These are phyloP conservation scores for Fusarium sp. DNA, from an alignment of 2,329 filamentous ascomycete genomes.

Conservation along the genomic window DNA sequence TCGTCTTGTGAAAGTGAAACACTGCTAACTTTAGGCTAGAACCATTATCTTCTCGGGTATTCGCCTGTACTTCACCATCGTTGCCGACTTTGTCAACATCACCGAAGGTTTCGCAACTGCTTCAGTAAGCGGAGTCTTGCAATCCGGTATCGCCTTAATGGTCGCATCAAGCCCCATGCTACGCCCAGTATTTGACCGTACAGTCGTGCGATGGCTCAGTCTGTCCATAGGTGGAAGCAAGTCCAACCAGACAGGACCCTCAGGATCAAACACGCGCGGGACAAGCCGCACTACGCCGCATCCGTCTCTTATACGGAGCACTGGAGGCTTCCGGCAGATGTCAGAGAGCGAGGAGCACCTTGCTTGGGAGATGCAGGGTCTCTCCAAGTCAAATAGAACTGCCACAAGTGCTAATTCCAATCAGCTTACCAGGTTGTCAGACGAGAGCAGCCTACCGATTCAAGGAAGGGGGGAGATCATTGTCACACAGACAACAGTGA, in stretches of 20 bases:
- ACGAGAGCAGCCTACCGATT: background rate
- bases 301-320: background rate
- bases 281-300: background rate
- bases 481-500: no score
- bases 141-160: constrained; percentile 24
- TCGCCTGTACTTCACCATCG: constrained; percentile 19
- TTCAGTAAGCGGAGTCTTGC: constrained; percentile 20
- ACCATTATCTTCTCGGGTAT: constrained; percentile 30
- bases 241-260: background rate
- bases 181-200: constrained; percentile 23
- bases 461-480: no score
- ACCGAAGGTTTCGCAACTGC: constrained; percentile 17
- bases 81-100: constrained; percentile 23
- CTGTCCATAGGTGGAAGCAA: background rate
- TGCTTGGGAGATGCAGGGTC: constrained; percentile 17
- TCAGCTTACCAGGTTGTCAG: background rate
- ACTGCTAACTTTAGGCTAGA: background rate
- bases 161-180: constrained; percentile 30
- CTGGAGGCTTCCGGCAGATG: constrained; percentile 3
- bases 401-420: background rate
- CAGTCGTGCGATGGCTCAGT: constrained; percentile 7
- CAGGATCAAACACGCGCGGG: background rate
- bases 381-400: background rate
- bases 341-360: constrained; percentile 28
- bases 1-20: no score